Percentiles rank a stretch among this genome's conserved stretches.
phyloP scores from a whole-genome alignment of 2,329 filamentous ascomycete species.

The Beauveria australis region DNA sequence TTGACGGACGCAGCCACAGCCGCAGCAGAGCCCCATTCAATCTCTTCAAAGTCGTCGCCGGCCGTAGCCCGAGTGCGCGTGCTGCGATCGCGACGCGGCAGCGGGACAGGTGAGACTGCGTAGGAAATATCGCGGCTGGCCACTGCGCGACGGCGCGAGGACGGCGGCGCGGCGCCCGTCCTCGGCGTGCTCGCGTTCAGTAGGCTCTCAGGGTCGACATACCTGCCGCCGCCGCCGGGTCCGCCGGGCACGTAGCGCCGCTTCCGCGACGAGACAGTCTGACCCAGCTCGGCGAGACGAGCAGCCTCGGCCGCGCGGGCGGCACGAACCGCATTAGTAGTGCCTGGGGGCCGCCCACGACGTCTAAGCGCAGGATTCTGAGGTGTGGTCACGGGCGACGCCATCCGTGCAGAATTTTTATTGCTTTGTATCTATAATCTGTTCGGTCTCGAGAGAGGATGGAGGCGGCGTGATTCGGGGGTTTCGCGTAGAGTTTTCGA shows the following conservation, averaged over 20 bases:
- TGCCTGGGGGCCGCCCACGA: constrained; percentile 38
- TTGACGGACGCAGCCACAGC: constrained; percentile 81
- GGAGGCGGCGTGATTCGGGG: background rate
- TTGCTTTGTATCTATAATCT: background rate
- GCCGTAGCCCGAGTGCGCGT: constrained; percentile 45
- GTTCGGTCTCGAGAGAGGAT: background rate
- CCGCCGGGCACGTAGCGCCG: constrained; percentile 79
- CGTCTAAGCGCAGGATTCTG: constrained; percentile 33
- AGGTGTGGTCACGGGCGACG: constrained; percentile 31
- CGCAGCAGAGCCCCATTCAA: constrained; percentile 74
- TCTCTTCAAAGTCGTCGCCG: constrained; percentile 48
- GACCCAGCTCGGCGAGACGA: constrained; percentile 31
- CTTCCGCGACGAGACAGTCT: constrained; percentile 57
- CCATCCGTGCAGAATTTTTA: background rate
- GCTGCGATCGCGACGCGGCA: constrained; percentile 49
- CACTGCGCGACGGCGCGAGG: background rate
- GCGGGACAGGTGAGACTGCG: constrained; percentile 30
- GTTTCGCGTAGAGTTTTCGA: constrained; percentile 1
- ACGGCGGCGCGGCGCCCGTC: constrained; percentile 27
- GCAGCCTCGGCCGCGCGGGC: constrained; percentile 30
- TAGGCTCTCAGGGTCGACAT: constrained; percentile 59
- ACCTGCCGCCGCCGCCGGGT: constrained; percentile 76
- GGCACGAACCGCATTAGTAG: constrained; percentile 33
- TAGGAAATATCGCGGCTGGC: constrained; percentile 35
- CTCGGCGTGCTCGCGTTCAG: constrained; percentile 46